These are phyloP conservation scores for Beauveria medogensis DNA, from an alignment of 2,329 filamentous ascomycete species.

Conservation along the genomic window DNA sequence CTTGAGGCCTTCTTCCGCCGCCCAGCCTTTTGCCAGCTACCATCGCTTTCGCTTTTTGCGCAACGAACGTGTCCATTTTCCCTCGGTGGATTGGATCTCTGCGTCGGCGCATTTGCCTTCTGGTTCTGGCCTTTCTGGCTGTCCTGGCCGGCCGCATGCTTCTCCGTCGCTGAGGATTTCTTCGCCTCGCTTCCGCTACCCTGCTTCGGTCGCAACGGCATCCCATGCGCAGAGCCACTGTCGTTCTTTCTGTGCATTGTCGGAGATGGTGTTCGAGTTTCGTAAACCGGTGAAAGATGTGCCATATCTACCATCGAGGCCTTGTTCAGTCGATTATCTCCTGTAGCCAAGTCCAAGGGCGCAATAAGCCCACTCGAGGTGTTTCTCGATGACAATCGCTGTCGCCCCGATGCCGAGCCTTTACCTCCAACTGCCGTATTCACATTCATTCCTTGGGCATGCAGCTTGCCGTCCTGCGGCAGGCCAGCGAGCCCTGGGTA, in stretches of 20 bases:
- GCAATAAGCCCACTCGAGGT: constrained; percentile 43
- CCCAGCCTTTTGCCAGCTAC: constrained; percentile 51
- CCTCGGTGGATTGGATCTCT: constrained; percentile 19
- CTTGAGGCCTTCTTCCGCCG: constrained; percentile 37
- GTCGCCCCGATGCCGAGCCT: constrained; percentile 22
- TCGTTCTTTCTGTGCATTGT: constrained; percentile 50
- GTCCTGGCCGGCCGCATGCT: constrained; percentile 17
- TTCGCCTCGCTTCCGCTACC: constrained; percentile 15
- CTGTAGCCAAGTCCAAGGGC: constrained; percentile 47
- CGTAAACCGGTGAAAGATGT: constrained; percentile 65
- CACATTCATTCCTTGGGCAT: constrained; percentile 13
- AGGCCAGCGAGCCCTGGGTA: constrained; percentile 21
- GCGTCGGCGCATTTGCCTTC: constrained; percentile 28
- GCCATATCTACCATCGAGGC: constrained; percentile 32
- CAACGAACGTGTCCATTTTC: constrained; percentile 47
- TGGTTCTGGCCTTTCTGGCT: constrained; percentile 17
- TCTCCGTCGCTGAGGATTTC: constrained; percentile 13
- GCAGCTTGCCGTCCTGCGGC: constrained; percentile 20
- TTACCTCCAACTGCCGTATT: constrained; percentile 21
- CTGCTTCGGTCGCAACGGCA: constrained; percentile 2
- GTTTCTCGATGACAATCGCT: constrained; percentile 32
- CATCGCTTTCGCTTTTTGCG: constrained; percentile 46
- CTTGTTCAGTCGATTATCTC: constrained; percentile 31
- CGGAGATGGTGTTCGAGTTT: constrained; percentile 64
- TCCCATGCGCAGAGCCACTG: not conserved